Evolutionary conservation across 768 basidiomycete species (phyloP), one percentile per base, ranked within the genome.

Genomic region (Tylopilus balloui): DNA sequence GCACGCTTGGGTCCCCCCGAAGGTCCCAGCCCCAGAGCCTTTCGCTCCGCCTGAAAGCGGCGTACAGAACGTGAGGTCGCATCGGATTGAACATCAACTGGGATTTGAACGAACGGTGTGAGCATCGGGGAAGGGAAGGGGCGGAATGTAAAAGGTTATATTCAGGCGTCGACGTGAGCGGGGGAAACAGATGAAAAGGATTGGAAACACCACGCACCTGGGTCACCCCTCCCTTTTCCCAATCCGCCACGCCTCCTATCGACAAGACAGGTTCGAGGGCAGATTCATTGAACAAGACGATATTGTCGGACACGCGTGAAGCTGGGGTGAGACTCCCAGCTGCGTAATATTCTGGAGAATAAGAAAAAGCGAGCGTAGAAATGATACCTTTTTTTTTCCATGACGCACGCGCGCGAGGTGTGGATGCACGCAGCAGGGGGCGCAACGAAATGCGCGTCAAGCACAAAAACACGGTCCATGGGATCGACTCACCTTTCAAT

Each of bases 81-180:
- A 70, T 68, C 0, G 89, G 88, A 58, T 93, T 86, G 68, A 93
- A 97, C 51, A 78, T 75, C 34, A 92, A 66, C 89, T 90, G 51
- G 17, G 6, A 17, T 51, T 28, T 14, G 32, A 31, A 32, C 25
- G 19, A 9, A 32, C 10, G 17, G 12, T 10, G 10, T 11, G 25
- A 15, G 38, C 4, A n/a, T n/a, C n/a, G n/a, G n/a, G n/a, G n/a
- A n/a, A n/a, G n/a, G n/a, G n/a, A n/a, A n/a, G n/a, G n/a, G n/a
- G n/a, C n/a, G n/a, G n/a, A n/a, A n/a, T n/a, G n/a, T n/a, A n/a
- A n/a, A n/a, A n/a, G n/a, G n/a, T n/a, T n/a, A n/a, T n/a, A n/a
- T n/a, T 4, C 5, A 34, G 28, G 17, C 15, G 12, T 24, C 14
- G 6, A 38, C 11, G 13, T 40, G 39, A 48, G 37, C 10, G 12